Evolutionary conservation across 2,329 filamentous ascomycete genomes (phyloP).

Genomic region (Aspergillus sp.): DNA sequence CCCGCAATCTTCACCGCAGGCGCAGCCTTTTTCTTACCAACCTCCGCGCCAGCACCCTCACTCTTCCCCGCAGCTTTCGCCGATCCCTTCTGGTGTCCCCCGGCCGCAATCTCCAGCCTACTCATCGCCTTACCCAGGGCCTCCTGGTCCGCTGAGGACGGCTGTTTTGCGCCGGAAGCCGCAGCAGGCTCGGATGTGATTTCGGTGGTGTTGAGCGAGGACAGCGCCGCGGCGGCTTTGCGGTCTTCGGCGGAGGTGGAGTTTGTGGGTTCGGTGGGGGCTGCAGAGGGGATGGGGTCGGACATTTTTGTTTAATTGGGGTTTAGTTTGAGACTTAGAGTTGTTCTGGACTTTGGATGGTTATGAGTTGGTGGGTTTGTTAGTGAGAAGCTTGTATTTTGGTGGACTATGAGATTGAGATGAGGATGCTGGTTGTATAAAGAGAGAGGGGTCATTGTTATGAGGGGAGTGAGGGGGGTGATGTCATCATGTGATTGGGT

Average conservation of each 20-base stretch:
- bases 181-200: conserved; percentile 34
- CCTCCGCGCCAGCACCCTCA: conserved; percentile 27
- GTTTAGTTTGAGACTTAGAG: not conserved
- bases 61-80: conserved; percentile 28
- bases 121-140: conserved; percentile 52
- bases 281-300: conserved; percentile 44
- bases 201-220: conserved; percentile 45
- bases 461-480: not conserved
- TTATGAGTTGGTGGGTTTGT: not conserved
- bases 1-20: conserved; percentile 42
- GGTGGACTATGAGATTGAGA: not conserved
- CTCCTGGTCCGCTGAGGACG: conserved; percentile 45
- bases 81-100: conserved; percentile 19
- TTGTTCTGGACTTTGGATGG: not conserved
- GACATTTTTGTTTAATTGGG: conserved; percentile 34
- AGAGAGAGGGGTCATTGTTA: not conserved
- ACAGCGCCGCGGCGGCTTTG: conserved; percentile 51
- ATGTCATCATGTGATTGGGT: not conserved
- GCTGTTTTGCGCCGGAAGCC: conserved; percentile 20
- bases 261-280: conserved; percentile 24
- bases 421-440: not conserved
- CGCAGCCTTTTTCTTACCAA: conserved; percentile 38
- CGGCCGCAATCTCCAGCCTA: conserved; percentile 46
- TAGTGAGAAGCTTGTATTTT: not conserved
- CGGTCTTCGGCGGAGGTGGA: conserved; percentile 48